A percentile compares a stretch with the other conserved stretches of the same genome.
These are phyloP conservation scores for Rhipidocladum racemiflorum DNA, from an alignment of 176 grass and related monocot genomes.

Conservation along the genomic window DNA sequence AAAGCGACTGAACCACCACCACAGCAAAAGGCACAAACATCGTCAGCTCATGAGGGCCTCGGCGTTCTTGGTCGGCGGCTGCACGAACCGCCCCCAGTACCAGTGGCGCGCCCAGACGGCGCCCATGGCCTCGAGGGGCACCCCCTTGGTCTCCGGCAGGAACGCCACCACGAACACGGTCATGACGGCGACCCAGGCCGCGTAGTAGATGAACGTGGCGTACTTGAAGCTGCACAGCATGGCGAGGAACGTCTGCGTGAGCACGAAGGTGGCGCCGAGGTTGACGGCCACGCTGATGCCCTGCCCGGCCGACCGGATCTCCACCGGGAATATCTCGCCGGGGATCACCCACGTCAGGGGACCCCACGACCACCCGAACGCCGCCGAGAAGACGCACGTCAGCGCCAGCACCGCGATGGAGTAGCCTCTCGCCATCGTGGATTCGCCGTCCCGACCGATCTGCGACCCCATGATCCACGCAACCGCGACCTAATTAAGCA, in stretches of 20 bases:
- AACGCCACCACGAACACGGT: slow-evolving; percentile 52
- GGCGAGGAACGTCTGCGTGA: slow-evolving; percentile 67
- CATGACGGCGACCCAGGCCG: slow-evolving; percentile 52
- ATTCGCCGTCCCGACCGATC: slow-evolving; percentile 30
- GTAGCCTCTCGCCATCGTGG: slow-evolving; percentile 42
- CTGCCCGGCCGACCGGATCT: slow-evolving; percentile 73
- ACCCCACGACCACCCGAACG: slow-evolving; percentile 77
- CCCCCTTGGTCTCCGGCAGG: slow-evolving; percentile 63
- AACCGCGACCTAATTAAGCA: slow-evolving; percentile 29
- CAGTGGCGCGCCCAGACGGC: slow-evolving; percentile 52
- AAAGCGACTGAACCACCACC: not conserved
- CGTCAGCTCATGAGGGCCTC: not conserved
- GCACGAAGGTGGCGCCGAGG: slow-evolving; percentile 66
- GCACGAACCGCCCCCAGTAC: slow-evolving; percentile 55
- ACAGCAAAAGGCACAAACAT: not conserved
- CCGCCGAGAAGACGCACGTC: slow-evolving; percentile 61
- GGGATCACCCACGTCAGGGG: slow-evolving; percentile 73
- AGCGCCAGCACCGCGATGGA: slow-evolving; percentile 58
- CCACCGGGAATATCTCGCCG: slow-evolving; percentile 76
- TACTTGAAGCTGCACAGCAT: slow-evolving; percentile 60
- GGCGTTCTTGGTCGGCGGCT: not conserved
- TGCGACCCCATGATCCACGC: slow-evolving; percentile 66
- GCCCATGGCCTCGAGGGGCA: slow-evolving; percentile 58
- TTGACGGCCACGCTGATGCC: slow-evolving; percentile 63
- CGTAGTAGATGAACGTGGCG: slow-evolving; percentile 62